These are phyloP conservation scores for Trichophyton mentagrophytes DNA, from an alignment of 2,329 filamentous ascomycete genomes.

Conservation along the genomic window DNA sequence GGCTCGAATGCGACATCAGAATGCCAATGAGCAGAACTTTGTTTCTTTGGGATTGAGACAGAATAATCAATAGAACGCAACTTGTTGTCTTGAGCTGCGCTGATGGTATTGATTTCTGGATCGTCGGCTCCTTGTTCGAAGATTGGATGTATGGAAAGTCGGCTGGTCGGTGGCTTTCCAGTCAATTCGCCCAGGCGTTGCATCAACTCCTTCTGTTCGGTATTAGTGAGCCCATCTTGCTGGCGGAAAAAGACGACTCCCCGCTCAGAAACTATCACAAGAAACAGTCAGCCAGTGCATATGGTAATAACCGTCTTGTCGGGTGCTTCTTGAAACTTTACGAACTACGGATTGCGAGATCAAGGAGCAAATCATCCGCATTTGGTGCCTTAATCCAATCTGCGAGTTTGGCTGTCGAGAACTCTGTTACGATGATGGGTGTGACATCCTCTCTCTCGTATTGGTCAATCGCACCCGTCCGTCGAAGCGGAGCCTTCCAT, in stretches of 20 bases:
- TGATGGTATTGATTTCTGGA: conserved; percentile 40
- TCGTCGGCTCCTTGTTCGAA: conserved; percentile 35
- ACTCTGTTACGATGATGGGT: conserved; percentile 41
- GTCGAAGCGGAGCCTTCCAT: conserved; percentile 23
- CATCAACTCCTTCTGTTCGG: conserved; percentile 41
- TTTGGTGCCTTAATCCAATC: conserved; percentile 37
- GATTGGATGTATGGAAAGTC: conserved; percentile 37
- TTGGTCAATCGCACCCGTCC: conserved; percentile 30
- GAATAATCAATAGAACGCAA: conserved; percentile 27
- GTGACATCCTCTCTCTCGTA: conserved; percentile 40
- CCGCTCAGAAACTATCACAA: conserved; percentile 35
- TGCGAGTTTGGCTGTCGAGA: conserved; percentile 29
- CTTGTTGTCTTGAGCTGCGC: conserved; percentile 28
- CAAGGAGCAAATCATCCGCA: conserved; percentile 24
- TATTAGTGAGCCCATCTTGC: conserved; percentile 37
- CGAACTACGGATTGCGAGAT: conserved; percentile 25
- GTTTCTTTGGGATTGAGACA: conserved; percentile 15
- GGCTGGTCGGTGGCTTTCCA: conserved; percentile 35
- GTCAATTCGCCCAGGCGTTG: conserved; percentile 38
- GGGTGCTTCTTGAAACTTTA: background rate
- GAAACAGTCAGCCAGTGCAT: background rate
- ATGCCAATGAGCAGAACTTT: conserved; percentile 32
- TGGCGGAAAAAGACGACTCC: conserved; percentile 44
- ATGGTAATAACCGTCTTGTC: background rate
- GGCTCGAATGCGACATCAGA: conserved; percentile 40